Percentiles rank a stretch among this genome's conserved stretches.
These are phyloP conservation scores for Microcyclospora tardicrescens DNA, from an alignment of 2,329 filamentous ascomycete species.

Conservation along the genomic window DNA sequence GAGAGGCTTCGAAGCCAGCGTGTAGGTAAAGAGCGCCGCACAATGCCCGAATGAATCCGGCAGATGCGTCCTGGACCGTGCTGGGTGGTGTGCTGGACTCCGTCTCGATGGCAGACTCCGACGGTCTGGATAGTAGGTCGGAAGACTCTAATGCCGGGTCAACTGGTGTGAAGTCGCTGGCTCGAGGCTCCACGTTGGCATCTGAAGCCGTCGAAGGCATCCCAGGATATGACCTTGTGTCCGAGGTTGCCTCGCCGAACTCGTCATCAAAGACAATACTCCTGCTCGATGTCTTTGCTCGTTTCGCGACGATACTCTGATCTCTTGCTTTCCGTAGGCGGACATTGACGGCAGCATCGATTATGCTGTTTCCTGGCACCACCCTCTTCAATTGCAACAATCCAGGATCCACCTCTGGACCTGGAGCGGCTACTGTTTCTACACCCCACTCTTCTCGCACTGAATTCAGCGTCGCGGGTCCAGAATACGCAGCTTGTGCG, in stretches of 20 bases:
- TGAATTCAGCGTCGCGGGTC: constrained; percentile 57
- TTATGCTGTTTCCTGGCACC: constrained; percentile 29
- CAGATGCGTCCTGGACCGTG: constrained; percentile 48
- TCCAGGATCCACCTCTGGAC: constrained; percentile 82
- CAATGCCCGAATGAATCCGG: constrained; percentile 69
- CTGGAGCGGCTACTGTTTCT: constrained; percentile 73
- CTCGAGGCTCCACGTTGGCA: background rate
- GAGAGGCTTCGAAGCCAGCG: constrained; percentile 62
- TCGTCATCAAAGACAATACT: constrained; percentile 71
- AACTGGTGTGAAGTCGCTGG: constrained; percentile 1
- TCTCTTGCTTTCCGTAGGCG: constrained; percentile 5
- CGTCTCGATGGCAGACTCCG: constrained; percentile 5
- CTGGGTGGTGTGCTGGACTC: constrained; percentile 16
- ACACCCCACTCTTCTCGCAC: constrained; percentile 84
- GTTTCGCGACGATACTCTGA: constrained; percentile 3
- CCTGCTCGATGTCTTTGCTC: constrained; percentile 4
- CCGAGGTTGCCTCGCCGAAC: constrained; percentile 45
- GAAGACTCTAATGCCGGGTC: background rate
- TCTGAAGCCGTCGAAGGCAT: constrained; percentile 6
- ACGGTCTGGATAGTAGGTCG: background rate
- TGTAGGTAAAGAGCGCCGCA: constrained; percentile 79
- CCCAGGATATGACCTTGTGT: constrained; percentile 14
- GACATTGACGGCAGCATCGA: constrained; percentile 9
- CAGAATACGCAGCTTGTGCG: constrained; percentile 72
- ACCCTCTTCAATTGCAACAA: constrained; percentile 63